These are phyloP conservation scores for Sphagnum fallax DNA, from an alignment of 228 moss, liverwort and hornwort species.

Conservation along the genomic window DNA sequence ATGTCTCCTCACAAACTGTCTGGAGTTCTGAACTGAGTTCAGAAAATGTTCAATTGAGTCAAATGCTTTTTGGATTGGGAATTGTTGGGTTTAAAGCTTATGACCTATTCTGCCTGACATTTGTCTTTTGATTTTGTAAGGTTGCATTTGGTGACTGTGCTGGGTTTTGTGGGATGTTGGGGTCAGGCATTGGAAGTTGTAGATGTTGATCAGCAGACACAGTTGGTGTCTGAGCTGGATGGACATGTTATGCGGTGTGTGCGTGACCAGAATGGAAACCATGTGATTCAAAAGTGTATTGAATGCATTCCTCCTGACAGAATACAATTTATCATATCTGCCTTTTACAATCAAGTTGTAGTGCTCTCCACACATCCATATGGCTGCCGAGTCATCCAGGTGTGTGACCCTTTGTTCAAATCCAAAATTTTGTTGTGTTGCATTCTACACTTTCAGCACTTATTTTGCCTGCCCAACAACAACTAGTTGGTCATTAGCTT, in stretches of 20 bases:
- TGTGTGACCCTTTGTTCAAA: conserved; percentile 1
- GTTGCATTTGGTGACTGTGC: not conserved
- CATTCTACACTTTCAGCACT: too few relatives aligned
- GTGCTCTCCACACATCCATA: conserved; percentile 92
- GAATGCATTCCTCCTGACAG: conserved; percentile 87
- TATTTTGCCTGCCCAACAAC: too few relatives aligned
- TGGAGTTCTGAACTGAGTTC: not conserved
- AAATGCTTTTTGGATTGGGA: not conserved
- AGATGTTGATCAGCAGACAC: conserved; percentile 89
- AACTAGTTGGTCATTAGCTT: not conserved
- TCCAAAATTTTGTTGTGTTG: too few relatives aligned
- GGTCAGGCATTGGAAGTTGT: conserved; percentile 93
- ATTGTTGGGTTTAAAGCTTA: not conserved
- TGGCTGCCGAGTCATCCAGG: conserved; percentile 97
- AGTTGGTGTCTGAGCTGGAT: conserved; percentile 88
- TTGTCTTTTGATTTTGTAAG: not conserved
- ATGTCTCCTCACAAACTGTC: not conserved
- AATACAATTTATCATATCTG: conserved; percentile 94
- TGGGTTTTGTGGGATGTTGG: not conserved
- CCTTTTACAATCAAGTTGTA: conserved; percentile 93
- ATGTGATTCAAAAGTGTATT: conserved; percentile 98
- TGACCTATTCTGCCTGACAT: too few relatives aligned
- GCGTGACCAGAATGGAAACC: conserved; percentile 95
- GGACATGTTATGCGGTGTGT: conserved; percentile 97
- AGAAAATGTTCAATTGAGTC: not conserved